These are phyloP conservation scores for Pyricularia sp. DNA, from an alignment of 2,329 filamentous ascomycete genomes.

Conservation along the genomic window DNA sequence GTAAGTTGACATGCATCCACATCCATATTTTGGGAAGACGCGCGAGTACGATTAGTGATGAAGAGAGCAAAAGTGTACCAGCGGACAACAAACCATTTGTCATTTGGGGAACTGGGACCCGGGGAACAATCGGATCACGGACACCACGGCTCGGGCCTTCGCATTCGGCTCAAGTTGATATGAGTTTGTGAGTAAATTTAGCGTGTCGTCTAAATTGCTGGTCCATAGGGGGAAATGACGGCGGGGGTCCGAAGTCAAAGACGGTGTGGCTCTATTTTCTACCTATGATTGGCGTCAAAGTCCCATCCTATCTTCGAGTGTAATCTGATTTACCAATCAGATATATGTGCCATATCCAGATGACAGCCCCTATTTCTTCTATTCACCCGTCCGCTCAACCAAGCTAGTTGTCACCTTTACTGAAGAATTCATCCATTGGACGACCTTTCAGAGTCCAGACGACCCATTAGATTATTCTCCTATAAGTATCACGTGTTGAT, in stretches of 20 bases:
- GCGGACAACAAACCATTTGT: neutral
- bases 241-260: neutral
- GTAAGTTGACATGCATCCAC: neutral
- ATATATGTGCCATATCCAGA: neutral
- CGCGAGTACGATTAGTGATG: neutral
- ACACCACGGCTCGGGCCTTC: neutral
- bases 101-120: neutral
- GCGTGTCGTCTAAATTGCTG: neutral
- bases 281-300: neutral
- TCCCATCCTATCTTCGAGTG: neutral
- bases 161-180: neutral
- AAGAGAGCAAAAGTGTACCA: neutral
- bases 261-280: neutral
- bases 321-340: neutral
- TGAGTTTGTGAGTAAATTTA: neutral
- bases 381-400: neutral
- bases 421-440: neutral
- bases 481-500: neutral
- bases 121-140: neutral
- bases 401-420: no score
- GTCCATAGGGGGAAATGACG: neutral
- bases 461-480: neutral
- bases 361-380: neutral
- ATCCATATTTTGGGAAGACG: neutral
- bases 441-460: neutral